Base-by-base conservation (phyloP, 257 asterid species). In the Solanum pinnatisectum region DNA sequence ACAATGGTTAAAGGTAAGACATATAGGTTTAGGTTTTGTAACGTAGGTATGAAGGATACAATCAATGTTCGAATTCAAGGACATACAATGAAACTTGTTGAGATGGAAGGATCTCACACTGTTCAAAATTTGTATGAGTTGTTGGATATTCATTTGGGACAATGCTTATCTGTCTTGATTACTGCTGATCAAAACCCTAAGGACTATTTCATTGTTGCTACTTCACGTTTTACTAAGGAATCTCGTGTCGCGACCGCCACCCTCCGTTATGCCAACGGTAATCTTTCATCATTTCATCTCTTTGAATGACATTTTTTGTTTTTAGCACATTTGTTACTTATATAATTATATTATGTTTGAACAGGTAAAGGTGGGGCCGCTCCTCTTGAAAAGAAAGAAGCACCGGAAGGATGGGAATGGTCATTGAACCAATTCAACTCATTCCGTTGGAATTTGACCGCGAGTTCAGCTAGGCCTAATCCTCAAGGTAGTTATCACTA, bases 401-500 rank as follows among this genome's bases (percentile, higher is more conserved):
- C 81, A 6, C 89, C 81, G 1, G 42, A 78, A 79, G 86, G 81
- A 10, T 76, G 70, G 76, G 86, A 49, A 8, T 87, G 89, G 89
- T 87, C 86, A 14, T 35, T 85, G 10, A 85, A 85, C 83, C 87
- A 85, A 27, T 85, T 85, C 83, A 22, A 76, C 23, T 85, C 87
- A 0, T 68, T 85, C 68, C 59, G 87, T 20, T 68, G 87, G 87
- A 85, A 85, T 5, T 42, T 85, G 7, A 87, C 86, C 1, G 86
- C 86, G 8, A 78, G 86, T 33, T 86, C 89, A 15, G 81, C 89
- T 74, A 44, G 86, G 3, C 89, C 89, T 70, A 87, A 78, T 11
- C 86, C 86, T 1, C 81, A 78, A 12, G 89, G 89, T 9, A 52
- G 60, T 8, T 87, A 85, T 44, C 87, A 85, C 22, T 85, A 85